Base-by-base conservation (phyloP, 1,284 basidiomycete genomes). In the Apiotrichum veenhuisii region DNA sequence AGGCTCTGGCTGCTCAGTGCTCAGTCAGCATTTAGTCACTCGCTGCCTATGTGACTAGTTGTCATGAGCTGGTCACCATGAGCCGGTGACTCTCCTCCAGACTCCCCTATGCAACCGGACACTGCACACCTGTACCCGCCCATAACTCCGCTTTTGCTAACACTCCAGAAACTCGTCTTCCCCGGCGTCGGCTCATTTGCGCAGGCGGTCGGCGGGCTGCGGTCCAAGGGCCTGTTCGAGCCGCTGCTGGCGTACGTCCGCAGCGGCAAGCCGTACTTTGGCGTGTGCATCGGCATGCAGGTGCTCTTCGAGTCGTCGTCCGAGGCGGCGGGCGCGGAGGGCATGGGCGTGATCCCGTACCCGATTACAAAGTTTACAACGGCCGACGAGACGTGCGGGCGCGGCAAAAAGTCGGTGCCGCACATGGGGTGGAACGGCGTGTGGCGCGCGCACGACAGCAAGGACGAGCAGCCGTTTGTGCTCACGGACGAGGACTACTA, bases 261-360 rank as follows among this genome's bases (percentile, higher is more conserved):
- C 22, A 91, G 90, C 15, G 96, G 96, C 34, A 86, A 84, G 71
- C 96, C 96, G 0, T 98, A 96, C 79, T 91, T 93, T 77, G 91
- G 91, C 43, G 98, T 99, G 81, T 99, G 96, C 79, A 92, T 99
- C 70, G 96, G 93, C 68, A 88, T 97, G 86, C 93, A 97, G 76
- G 85, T 94, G 55, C 88, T 99, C 56, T 98, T 95, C 78, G 80
- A 85, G 62, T 85, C 87, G 9, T 98, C 94, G 9, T 78, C 84
- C 57, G 93, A 97, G 79, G 81, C 48, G 69, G 71, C 73, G 43
- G 64, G 62, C n/a, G 69, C 70, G 12, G 57, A 68, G 42, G 80
- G 79, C 22, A 70, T 80, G 40, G 75, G 74, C 25, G 68, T 80
- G 36, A 70, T 81, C 27, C 77, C 78, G 10, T 76, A 71, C 52